These are phyloP conservation scores for Mimosa pudica DNA, from an alignment of 306 rosid genomes.

Conservation along the genomic window DNA sequence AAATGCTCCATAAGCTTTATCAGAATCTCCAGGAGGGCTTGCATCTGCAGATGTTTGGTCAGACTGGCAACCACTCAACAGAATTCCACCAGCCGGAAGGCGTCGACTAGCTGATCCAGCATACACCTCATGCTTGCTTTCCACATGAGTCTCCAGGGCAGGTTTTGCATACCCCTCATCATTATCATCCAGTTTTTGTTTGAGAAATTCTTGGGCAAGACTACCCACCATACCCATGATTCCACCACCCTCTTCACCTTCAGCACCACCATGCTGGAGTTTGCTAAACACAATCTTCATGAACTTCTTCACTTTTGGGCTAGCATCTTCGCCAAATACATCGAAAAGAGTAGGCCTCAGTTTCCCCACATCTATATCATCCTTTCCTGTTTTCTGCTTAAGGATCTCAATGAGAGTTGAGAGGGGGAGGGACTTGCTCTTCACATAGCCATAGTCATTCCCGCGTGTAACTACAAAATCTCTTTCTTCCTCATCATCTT, in stretches of 20 bases:
- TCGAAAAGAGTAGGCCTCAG: conserved; percentile 89
- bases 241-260: conserved; percentile 50
- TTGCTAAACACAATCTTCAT: conserved; percentile 72
- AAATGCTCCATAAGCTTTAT: conserved; percentile 76
- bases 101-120: conserved; percentile 66
- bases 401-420: conserved; percentile 84
- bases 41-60: conserved; percentile 94
- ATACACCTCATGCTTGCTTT: conserved; percentile 71
- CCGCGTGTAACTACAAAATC: conserved; percentile 54
- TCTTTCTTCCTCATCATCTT: conserved; percentile 45
- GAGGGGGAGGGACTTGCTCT: conserved; percentile 69
- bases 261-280: conserved; percentile 50
- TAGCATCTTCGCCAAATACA: conserved; percentile 89
- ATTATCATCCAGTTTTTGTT: conserved; percentile 68
- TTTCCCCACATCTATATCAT: conserved; percentile 86
- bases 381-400: conserved; percentile 90
- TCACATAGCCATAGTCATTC: conserved; percentile 49
- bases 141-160: conserved; percentile 65
- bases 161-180: conserved; percentile 78
- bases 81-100: conserved; percentile 67
- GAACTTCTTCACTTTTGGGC: conserved; percentile 98
- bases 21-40: conserved; percentile 64
- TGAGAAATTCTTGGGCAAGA: conserved; percentile 86
- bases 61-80: conserved; percentile 87
- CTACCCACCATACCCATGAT: conserved; percentile 78